Base-by-base conservation (phyloP, 352 stramenopile species). In the Phytophthora multivora region DNA sequence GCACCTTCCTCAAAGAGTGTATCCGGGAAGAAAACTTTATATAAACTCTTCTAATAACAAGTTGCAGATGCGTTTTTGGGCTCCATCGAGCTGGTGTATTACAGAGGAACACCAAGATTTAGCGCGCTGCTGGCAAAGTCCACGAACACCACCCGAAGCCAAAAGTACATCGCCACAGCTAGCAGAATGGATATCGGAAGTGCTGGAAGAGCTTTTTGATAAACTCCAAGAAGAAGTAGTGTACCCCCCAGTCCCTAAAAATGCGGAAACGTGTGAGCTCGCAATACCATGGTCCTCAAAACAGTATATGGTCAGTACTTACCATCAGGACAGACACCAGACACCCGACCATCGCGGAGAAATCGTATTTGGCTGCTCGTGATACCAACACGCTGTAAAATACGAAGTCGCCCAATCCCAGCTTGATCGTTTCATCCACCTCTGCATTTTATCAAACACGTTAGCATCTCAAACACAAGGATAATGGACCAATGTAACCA, bases 381-480 rank as follows among this genome's bases (percentile, higher is more conserved):
- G 95, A 97, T 23, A 99, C 96, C 26, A 99, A 78, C 3, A 99
- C 90, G 43, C 89, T 98, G 76, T 99, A 99, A 68, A 99, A 99
- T 23, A 99, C 97, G 69, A 99, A 99, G 73, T 99, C 98, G 8
- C 98, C 98, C n/a, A 98, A 77, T 9, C 95, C 95, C 12, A 98
- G 82, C 61, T 98, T 94, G 55, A 98, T 98, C 23, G 88, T 96
- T 49, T 91, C 93, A 26, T 87, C 73, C 23, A 77, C 75, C 18
- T 92, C 79, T 90, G 41, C 13, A 39, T 5, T 30, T 31, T 1
- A 50, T 47, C 8, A 7, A 9, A 43, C 4, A 61, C 6, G 35
- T 68, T 53, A 67, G 15, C 10, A 46, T n/a, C 16, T 2, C n/a
- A 55, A 36, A 40, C 16, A 21, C 25, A 10, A 19, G 13, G 26